Percentiles rank a stretch among this genome's conserved stretches.
phyloP scores from a whole-genome alignment of 2,329 filamentous ascomycete species.

The Lachnellula occidentalis region DNA sequence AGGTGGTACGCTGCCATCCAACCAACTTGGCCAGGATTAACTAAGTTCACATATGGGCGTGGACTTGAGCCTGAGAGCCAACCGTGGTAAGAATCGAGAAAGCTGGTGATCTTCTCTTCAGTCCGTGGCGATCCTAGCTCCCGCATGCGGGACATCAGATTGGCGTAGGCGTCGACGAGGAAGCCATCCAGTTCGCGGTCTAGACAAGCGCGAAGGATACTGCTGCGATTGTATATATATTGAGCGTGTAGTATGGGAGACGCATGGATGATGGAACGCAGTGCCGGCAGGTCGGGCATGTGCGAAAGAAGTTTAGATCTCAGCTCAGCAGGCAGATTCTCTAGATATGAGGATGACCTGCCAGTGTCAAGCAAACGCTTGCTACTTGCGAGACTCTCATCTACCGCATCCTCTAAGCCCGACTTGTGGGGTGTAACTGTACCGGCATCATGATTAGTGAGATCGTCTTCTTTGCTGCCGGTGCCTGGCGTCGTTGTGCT shows the following conservation, averaged over 20 bases:
- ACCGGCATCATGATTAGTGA: no score
- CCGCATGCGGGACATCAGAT: not conserved
- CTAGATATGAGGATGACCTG: not conserved
- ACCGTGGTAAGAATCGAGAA: slow-evolving; percentile 1
- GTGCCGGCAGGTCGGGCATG: not conserved
- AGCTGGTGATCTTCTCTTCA: not conserved
- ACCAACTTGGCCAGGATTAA: not conserved
- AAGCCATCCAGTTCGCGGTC: not conserved
- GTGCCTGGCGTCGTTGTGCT: no score
- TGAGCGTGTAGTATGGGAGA: not conserved
- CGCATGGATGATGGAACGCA: not conserved
- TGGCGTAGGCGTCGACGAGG: slow-evolving; percentile 1
- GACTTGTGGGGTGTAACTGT: no score
- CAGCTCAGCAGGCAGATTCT: slow-evolving; percentile 2
- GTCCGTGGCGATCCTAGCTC: not conserved
- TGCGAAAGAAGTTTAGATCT: not conserved
- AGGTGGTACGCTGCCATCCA: not conserved
- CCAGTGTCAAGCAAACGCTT: slow-evolving; percentile 1
- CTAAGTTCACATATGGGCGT: not conserved
- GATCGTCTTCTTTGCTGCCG: no score
- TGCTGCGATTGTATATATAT: not conserved
- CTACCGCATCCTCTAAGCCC: no score
- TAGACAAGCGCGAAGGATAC: not conserved
- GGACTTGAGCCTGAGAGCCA: not conserved
- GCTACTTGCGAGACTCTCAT: not conserved